Evolutionary conservation across 768 basidiomycete species (phyloP), one percentile per base, ranked within the genome.

Genomic region (Harrya chromipes): DNA sequence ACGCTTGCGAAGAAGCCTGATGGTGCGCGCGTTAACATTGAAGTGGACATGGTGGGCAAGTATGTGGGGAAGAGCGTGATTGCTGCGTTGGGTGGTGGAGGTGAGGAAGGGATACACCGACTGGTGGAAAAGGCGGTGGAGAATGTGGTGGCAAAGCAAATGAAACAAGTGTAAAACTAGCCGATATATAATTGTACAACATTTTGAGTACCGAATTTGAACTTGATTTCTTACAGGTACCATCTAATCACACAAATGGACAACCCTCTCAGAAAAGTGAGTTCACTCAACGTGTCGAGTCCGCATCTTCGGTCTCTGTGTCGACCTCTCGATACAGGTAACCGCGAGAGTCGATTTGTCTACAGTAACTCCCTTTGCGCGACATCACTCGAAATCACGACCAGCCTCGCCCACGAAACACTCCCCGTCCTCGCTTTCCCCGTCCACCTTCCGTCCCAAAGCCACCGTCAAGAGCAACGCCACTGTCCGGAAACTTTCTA

Each of bases 31-130:
- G 94, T 98, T 44, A 99, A 99, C 63, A 80, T 99, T 51, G 97
- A 99, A 72, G 93, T 87, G 38, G 93, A 97, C 65, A 91, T 93
- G 82, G 84, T 94, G 17, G 93, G 90, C 14, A 95, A 95, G 69
- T 93, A 90, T 55, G 89, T 94, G 4, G 80, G 81, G 61, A 93
- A 93, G 74, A 86, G 90, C 47, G 88, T 94, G 2, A 63, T 70
- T 13, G 84, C 85, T 35, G 82, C 82, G 43, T 70, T 90, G 36
- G 77, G 78, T 7, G 82, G 82, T 2, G 74, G 70, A 6, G 82
- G 75, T 0, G 74, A 75, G 17, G 71, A 72, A 27, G 73, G 73
- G 4, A 57, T 86, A 40, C 70, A 71, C 43, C 67, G 59, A 14
- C 45, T 82, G 62, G 74, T 90, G 29, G 80, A 82, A 63, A 80